Base-by-base conservation (phyloP, 768 basidiomycete species). In the Lentinula sp. region DNA sequence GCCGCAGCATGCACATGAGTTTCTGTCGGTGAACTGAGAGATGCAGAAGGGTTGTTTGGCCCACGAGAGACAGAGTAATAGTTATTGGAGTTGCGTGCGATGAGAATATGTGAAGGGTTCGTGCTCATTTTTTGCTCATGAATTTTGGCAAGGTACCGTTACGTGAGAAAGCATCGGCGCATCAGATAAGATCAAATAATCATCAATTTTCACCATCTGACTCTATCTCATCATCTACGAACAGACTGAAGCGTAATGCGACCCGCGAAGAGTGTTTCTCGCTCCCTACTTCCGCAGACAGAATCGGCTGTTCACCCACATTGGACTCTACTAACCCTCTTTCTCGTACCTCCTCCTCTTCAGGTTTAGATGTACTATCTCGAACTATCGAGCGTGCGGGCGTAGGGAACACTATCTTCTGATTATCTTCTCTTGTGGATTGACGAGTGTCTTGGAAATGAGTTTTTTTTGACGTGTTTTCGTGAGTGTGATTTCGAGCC, bases 1-100 rank as follows among this genome's bases (percentile, higher is more conserved):
- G 91, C 91, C 0, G 92, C 91, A 1, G 91, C 91, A 72, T 91
- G 91, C 1, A 92, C 91, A 72, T 93, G 91, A 0, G 92, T 93
- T 72, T 94, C 91, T 37, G 88, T 92, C 4, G 90, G 91, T 6
- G 88, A 90, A 67, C 89, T 91, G 62, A 93, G 84, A 10, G 90
- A 80, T 0, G 91, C 91, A 6, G 89, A 87, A 2, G 88, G 86
- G 66, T 89, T 89, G 66, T 86, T 85, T 3, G 77, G 79, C 12
- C 90, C 88, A 43, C 91, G 80, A 16, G 92, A 91, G 15, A 43
- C 55, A 56, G 55, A 56, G 28, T 56, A 56, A 28, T 56, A 43
- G 28, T 56, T 56, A 39, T 56, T 56, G 3, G 55, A 56, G 65
- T 90, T 89, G 67, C 92, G 86, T 8, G 92, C 92, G 64, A 94